Base-by-base conservation (phyloP, 257 asterid genomes). In the Linaria vulgaris region DNA sequence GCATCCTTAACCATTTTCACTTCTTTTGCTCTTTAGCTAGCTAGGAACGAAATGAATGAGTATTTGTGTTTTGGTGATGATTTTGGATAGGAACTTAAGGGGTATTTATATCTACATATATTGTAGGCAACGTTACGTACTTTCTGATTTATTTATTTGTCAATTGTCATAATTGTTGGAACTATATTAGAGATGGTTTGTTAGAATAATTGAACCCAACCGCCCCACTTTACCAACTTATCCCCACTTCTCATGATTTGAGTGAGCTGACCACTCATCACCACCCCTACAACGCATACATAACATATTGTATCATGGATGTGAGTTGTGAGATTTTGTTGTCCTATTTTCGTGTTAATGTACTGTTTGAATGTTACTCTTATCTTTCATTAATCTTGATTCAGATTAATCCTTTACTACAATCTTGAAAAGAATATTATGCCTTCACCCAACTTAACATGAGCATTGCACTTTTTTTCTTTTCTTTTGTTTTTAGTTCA, bases 1-100 rank as follows among this genome's bases (percentile, higher is more conserved):
- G 72, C 34, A 24, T 68, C 70, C 37, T 72, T 76, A 0, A 45
- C 74, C 81, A 76, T 76, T 56, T 46, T 30, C 27, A 16, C n/a
- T 6, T n/a, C 14, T 45, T 49, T 11, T 0, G 15, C 12, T 51
- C 24, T 50, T 13, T 46, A n/a, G n/a, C n/a, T n/a, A n/a, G 57
- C 20, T 45, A 20, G 41, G 43, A 22, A 14, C 8, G 12, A 9
- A 17, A n/a, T n/a, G n/a, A n/a, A n/a, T n/a, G n/a, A n/a, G 39
- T 11, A 9, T 39, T 19, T 24, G 59, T 24, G 39, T 8, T 20
- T 19, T 21, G 12, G 37, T 43, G 69, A 61, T 20, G 64, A 51
- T 57, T 52, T 25, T 43, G 24, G 56, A 4, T 27, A 50, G 52
- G 59, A 6, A 39, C 12, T 57, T 22, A 17, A 56, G 49, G 23